These are phyloP conservation scores for Lagenidium giganteum DNA, from an alignment of 352 stramenopile genomes.

Conservation along the genomic window DNA sequence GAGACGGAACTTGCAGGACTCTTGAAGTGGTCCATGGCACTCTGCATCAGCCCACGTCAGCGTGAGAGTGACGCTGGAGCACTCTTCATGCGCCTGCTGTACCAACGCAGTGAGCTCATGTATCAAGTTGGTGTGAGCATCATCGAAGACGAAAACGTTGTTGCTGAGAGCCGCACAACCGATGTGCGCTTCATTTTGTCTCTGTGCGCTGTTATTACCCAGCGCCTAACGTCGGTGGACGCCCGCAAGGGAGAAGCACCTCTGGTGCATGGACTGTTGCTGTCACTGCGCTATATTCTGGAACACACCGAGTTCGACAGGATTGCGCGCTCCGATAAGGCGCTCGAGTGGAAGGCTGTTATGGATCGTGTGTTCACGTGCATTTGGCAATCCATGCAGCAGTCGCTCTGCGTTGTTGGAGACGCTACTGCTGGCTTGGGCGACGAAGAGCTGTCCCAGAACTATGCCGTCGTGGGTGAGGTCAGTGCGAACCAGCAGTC, in stretches of 20 bases:
- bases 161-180: constrained; percentile 6
- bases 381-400: constrained; percentile 55
- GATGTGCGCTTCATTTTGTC: constrained; percentile 53
- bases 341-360: constrained; percentile 32
- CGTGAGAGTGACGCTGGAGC: constrained; percentile 84
- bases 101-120: constrained; percentile 50
- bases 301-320: constrained; percentile 55
- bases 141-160: background rate
- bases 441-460: constrained; percentile 55
- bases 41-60: constrained; percentile 70
- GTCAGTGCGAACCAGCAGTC: constrained; percentile 52
- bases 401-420: constrained; percentile 64
- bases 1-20: constrained; percentile 32
- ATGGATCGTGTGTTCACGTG: constrained; percentile 44
- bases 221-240: constrained; percentile 28
- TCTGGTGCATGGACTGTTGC: constrained; percentile 68
- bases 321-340: constrained; percentile 16
- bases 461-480: constrained; percentile 62
- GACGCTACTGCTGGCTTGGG: constrained; percentile 65
- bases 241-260: constrained; percentile 43
- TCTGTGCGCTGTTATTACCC: constrained; percentile 42
- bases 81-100: constrained; percentile 79
- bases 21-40: constrained; percentile 61
- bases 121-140: constrained; percentile 32
- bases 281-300: constrained; percentile 76